Evolutionary conservation across 108 stramenopile species (phyloP).

Genomic region (Asterionellopsis glacialis): DNA sequence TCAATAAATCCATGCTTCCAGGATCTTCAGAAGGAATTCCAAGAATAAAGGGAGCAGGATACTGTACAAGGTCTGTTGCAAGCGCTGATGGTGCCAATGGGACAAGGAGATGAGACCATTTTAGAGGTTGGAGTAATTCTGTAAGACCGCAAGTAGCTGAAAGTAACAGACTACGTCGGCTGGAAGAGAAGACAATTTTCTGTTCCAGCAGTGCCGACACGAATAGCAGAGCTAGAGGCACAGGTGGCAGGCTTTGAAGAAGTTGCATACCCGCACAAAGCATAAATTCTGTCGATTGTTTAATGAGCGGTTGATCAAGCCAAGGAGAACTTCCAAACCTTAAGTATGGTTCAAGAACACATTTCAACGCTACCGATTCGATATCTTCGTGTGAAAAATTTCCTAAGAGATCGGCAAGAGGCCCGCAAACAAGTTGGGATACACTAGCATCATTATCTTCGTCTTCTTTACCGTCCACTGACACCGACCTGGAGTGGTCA

Average conservation of each 20-base stretch:
- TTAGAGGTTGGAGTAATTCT: constrained; percentile 54
- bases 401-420: constrained; percentile 63
- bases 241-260: constrained; percentile 62
- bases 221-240: constrained; percentile 70
- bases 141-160: constrained; percentile 50
- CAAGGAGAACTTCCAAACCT: constrained; percentile 37
- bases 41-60: constrained; percentile 84
- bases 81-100: constrained; percentile 74
- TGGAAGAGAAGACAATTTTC: constrained; percentile 78
- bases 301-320: constrained; percentile 45
- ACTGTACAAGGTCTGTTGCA: constrained; percentile 74
- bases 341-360: constrained; percentile 58
- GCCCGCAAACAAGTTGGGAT: constrained; percentile 25
- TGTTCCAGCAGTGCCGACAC: constrained; percentile 73
- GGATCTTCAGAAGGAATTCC: constrained; percentile 71
- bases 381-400: constrained; percentile 44
- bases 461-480: not conserved
- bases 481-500: constrained; percentile 30
- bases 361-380: constrained; percentile 38
- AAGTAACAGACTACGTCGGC: constrained; percentile 62
- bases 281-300: constrained; percentile 46
- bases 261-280: constrained; percentile 43
- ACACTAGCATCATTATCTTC: constrained; percentile 4
- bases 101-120: constrained; percentile 78
- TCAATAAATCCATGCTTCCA: constrained; percentile 49